Conservation (phyloP, 129 eudicot genomes). For the Apium graveolens region DNA sequence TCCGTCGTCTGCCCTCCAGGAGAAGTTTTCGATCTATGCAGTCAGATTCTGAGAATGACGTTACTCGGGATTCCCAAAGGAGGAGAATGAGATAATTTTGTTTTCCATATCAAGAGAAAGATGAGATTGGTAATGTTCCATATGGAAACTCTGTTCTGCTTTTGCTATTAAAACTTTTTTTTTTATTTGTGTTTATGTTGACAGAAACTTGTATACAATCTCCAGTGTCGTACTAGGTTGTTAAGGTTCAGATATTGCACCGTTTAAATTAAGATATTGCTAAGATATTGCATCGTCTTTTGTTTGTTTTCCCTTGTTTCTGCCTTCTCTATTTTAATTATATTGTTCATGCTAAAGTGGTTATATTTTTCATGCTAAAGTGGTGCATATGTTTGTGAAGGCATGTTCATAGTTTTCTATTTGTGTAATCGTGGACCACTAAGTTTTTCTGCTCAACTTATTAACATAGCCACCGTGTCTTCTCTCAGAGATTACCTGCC, state of each 20-base stretch:
- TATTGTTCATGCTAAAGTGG: background rate
- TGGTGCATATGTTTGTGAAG: background rate
- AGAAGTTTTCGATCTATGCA: conserved; percentile 31
- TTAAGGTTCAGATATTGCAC: background rate
- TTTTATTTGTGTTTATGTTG: background rate
- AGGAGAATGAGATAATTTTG: conserved; percentile 40
- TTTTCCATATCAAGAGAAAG: conserved; percentile 9
- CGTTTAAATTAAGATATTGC: background rate
- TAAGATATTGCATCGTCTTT: background rate
- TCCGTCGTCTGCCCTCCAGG: conserved; percentile 32
- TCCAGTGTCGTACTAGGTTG: background rate
- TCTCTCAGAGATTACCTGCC: background rate
- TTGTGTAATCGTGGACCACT: background rate
- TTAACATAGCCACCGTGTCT: background rate
- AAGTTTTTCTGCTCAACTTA: background rate
- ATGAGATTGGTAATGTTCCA: conserved; percentile 13
- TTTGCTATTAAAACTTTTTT: conserved; percentile 8
- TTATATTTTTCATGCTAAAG: background rate
- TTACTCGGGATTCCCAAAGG: conserved; percentile 51
- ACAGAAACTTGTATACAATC: background rate
- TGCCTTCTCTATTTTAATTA: background rate
- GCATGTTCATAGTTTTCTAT: background rate
- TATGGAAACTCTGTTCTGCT: conserved; percentile 19
- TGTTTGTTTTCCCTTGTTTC: background rate
- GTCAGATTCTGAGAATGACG: conserved; percentile 37